Conservation (phyloP, 805 yeast species). For the Komagataella populi region DNA sequence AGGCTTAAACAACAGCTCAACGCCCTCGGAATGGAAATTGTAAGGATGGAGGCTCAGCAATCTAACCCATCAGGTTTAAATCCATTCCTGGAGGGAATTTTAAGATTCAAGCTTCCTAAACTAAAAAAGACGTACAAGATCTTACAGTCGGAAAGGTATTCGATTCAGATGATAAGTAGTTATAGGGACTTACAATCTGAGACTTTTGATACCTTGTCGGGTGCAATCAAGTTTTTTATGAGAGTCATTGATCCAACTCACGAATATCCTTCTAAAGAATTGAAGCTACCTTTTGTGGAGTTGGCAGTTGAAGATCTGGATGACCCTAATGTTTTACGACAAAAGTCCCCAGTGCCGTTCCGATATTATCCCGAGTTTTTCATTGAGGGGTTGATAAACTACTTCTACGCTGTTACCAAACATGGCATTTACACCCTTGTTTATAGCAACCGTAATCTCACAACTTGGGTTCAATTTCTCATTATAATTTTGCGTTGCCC, state of each 20-base stretch:
- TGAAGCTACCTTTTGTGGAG: conserved; percentile 46
- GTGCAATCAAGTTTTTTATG: conserved; percentile 59
- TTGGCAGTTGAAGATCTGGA: conserved; percentile 55
- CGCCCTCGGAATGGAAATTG: conserved; percentile 15
- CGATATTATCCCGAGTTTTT: conserved; percentile 76
- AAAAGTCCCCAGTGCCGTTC: conserved; percentile 62
- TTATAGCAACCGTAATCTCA: conserved; percentile 39
- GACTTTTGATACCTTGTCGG: conserved; percentile 65
- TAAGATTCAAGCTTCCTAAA: conserved; percentile 14
- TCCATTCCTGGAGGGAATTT: conserved; percentile 15
- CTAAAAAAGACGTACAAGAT: conserved; percentile 19
- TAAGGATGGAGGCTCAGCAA: conserved; percentile 18
- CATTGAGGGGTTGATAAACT: conserved; percentile 70
- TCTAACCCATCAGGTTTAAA: conserved; percentile 8
- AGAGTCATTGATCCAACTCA: conserved; percentile 65
- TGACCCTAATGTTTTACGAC: conserved; percentile 57
- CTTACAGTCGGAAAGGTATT: conserved; percentile 32
- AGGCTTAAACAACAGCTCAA: conserved; percentile 44
- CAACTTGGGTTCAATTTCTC: conserved; percentile 53
- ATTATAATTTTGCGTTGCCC: conserved; percentile 73
- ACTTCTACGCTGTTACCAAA: conserved; percentile 19
- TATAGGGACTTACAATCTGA: conserved; percentile 46
- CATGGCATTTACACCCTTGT: conserved; percentile 44
- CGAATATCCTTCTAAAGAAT: conserved; percentile 35
- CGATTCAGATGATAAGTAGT: conserved; percentile 50